A percentile compares a stretch with the other conserved stretches of the same genome.
Conservation (phyloP, 768 basidiomycete genomes). For the Lentinula detonsa region DNA sequence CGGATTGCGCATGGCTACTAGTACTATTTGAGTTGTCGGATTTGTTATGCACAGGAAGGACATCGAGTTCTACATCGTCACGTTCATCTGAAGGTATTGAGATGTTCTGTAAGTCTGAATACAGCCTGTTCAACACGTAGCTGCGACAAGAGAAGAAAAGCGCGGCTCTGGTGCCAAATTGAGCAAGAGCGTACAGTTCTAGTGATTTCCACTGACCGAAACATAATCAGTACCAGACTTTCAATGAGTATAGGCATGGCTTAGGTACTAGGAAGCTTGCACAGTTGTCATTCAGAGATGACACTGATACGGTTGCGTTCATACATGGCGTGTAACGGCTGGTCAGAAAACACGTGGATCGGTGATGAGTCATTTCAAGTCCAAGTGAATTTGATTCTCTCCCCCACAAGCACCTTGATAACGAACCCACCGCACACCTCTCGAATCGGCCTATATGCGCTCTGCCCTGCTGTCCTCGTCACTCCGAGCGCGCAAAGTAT, state of each 20-base stretch:
- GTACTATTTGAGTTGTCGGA: constrained; percentile 15
- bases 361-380: no score
- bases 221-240: neutral
- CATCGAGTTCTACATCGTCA: constrained; percentile 29
- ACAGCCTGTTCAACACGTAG: constrained; percentile 52
- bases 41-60: constrained; percentile 31
- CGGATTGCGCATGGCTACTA: constrained; percentile 3
- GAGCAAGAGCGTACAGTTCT: neutral
- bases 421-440: neutral
- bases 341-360: no score
- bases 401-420: neutral
- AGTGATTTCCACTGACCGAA: constrained; percentile 1
- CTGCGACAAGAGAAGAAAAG: constrained; percentile 55
- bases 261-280: neutral
- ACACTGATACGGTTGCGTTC: neutral
- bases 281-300: neutral
- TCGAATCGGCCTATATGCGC: neutral
- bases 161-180: constrained; percentile 26
- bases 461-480: neutral
- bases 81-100: constrained; percentile 21
- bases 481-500: neutral
- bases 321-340: neutral
- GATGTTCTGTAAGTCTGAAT: constrained; percentile 49
- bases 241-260: constrained; percentile 4
- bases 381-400: no score